Conservation (phyloP, 768 basidiomycete species). For the Paxillus rubicundulus region DNA sequence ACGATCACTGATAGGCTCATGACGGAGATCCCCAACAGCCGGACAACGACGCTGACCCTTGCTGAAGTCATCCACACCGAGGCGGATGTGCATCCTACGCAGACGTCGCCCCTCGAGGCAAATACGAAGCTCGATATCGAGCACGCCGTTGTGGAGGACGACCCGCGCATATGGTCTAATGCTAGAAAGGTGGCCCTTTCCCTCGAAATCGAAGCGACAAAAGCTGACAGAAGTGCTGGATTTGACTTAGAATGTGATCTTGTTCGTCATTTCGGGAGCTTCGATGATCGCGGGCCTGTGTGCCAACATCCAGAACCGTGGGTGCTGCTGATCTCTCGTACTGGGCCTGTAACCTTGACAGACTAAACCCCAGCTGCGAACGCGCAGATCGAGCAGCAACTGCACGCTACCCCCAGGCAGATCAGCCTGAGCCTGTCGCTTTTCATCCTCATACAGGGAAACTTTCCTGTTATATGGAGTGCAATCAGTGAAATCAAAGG, state of each 20-base stretch:
- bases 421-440: constrained; percentile 70
- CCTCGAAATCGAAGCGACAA: background rate
- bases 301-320: constrained; percentile 31
- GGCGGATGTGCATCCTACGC: background rate
- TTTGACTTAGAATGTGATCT: constrained; percentile 13
- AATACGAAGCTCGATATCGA: constrained; percentile 33
- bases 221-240: background rate
- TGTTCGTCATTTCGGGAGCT: constrained; percentile 27
- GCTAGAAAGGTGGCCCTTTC: constrained; percentile 47
- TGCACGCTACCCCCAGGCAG: constrained; percentile 57
- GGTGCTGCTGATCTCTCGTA: background rate
- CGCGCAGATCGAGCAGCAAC: constrained; percentile 55
- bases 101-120: background rate
- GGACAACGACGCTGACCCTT: background rate
- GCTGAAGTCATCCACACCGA: background rate
- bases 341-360: background rate
- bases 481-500: constrained; percentile 56
- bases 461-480: constrained; percentile 37
- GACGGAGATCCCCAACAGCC: constrained; percentile 2
- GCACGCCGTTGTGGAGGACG: constrained; percentile 48
- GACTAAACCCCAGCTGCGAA: constrained; percentile 53
- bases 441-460: constrained; percentile 72
- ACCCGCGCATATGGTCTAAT: constrained; percentile 60
- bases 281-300: constrained; percentile 30
- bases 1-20: constrained; percentile 2